Conservation (phyloP, 2,329 filamentous ascomycete species). For the Claviceps purpurea region DNA sequence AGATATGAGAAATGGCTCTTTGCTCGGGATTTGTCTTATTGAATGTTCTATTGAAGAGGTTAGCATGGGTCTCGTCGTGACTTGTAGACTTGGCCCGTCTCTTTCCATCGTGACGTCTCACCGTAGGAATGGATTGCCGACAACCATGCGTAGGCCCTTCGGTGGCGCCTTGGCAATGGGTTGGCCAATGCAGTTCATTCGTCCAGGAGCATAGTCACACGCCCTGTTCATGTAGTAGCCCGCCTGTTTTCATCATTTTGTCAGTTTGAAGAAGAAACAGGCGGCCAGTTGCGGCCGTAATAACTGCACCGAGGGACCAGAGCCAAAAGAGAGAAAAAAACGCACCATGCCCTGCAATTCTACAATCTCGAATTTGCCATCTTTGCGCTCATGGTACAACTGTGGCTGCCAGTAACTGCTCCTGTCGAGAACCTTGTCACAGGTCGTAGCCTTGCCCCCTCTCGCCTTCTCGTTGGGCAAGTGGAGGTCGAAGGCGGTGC, state of each 20-base stretch:
- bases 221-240: slow-evolving; percentile 15
- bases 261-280: too few species aligned
- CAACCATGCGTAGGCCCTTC: slow-evolving; percentile 50
- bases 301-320: too few species aligned
- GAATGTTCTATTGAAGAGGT: slow-evolving; percentile 20
- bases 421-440: slow-evolving; percentile 45
- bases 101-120: background rate
- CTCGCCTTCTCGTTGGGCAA: slow-evolving; percentile 40
- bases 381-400: slow-evolving; percentile 34
- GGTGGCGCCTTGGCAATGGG: slow-evolving; percentile 42
- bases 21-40: slow-evolving; percentile 30
- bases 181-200: slow-evolving; percentile 10
- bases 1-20: slow-evolving; percentile 41
- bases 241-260: slow-evolving; percentile 6
- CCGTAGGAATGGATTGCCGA: slow-evolving; percentile 41
- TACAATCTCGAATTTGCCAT: slow-evolving; percentile 39
- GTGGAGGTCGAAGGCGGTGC: slow-evolving; percentile 43
- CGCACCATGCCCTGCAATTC: slow-evolving; percentile 17
- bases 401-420: slow-evolving; percentile 58
- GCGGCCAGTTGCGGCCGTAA: too few species aligned
- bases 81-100: too few species aligned
- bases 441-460: slow-evolving; percentile 48
- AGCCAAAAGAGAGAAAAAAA: background rate
- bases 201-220: slow-evolving; percentile 15
- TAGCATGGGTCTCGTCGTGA: background rate